Conservation (phyloP, 2,329 filamentous ascomycete genomes). For the Colletotrichum neosansevieriae region DNA sequence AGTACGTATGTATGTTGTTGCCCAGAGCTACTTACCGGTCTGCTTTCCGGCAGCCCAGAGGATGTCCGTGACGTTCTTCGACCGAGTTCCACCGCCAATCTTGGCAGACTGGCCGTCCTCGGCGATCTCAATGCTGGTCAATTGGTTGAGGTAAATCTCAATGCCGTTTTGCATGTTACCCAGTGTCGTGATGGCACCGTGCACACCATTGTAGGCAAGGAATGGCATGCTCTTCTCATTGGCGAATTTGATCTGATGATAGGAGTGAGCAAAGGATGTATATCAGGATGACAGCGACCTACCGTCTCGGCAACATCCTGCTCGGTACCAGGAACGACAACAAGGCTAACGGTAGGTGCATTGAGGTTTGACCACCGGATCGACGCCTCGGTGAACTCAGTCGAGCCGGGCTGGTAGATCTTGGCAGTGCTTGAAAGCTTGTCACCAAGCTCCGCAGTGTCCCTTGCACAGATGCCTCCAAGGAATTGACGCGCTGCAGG, state of each 20-base stretch:
- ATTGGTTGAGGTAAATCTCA: conserved; percentile 59
- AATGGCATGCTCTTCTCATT: conserved; percentile 61
- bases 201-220: conserved; percentile 64
- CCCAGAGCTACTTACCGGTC: conserved; percentile 49
- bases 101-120: conserved; percentile 59
- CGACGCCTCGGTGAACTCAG: conserved; percentile 53
- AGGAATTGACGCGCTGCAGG: conserved; percentile 31
- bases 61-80: conserved; percentile 58
- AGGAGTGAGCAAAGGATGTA: neutral
- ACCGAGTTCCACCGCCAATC: conserved; percentile 60
- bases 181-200: conserved; percentile 63
- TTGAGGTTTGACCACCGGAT: conserved; percentile 60
- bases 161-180: conserved; percentile 63
- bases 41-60: conserved; percentile 65
- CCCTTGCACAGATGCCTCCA: conserved; percentile 41
- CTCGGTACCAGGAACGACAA: conserved; percentile 61
- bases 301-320: conserved; percentile 63
- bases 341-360: conserved; percentile 57
- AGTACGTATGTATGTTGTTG: neutral
- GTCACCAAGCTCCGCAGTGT: conserved; percentile 43
- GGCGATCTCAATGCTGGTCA: conserved; percentile 57
- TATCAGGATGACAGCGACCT: conserved; percentile 32
- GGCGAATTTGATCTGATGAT: conserved; percentile 54
- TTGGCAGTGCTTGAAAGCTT: conserved; percentile 54
- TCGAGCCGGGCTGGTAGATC: conserved; percentile 56